phyloP scores from a whole-genome alignment of 73 alveolate genomes.

The Strombidium stylifer region DNA sequence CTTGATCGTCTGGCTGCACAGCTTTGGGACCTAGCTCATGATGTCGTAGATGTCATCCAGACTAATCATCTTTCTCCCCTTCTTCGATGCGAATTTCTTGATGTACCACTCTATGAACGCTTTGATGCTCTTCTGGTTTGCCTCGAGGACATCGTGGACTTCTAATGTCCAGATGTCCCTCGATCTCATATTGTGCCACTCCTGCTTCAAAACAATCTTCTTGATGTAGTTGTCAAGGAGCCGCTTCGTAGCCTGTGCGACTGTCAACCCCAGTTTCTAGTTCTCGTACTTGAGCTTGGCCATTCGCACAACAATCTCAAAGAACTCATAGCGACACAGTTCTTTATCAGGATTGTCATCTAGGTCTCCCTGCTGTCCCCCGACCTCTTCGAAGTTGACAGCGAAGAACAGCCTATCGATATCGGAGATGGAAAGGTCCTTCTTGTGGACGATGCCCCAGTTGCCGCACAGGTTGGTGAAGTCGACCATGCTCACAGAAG shows the following conservation, averaged over 20 bases:
- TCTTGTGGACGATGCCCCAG: conserved; percentile 50
- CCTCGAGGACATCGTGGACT: conserved; percentile 43
- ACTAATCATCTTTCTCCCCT: no score
- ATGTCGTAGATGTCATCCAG: no score
- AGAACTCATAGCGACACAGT: conserved; percentile 67
- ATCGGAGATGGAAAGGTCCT: conserved; percentile 28
- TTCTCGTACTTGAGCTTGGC: conserved; percentile 55
- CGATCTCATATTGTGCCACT: conserved; percentile 14
- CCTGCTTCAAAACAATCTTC: neutral
- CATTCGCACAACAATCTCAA: conserved; percentile 63
- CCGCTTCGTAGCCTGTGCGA: conserved; percentile 3
- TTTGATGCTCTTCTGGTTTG: conserved; percentile 11
- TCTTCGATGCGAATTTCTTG: no score
- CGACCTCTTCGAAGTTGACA: conserved; percentile 54
- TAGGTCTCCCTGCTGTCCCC: neutral
- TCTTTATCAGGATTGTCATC: conserved; percentile 60
- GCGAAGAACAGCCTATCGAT: conserved; percentile 57
- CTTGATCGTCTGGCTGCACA: no score
- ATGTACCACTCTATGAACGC: no score
- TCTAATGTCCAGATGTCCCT: conserved; percentile 30
- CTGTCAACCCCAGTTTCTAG: conserved; percentile 18
- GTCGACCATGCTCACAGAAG: conserved; percentile 56
- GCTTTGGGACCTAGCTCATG: no score
- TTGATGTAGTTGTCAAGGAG: conserved; percentile 26
- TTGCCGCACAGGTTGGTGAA: conserved; percentile 34